These are phyloP conservation scores for Cymbidium sinense DNA, from an alignment of 106 monocot species.

Conservation along the genomic window DNA sequence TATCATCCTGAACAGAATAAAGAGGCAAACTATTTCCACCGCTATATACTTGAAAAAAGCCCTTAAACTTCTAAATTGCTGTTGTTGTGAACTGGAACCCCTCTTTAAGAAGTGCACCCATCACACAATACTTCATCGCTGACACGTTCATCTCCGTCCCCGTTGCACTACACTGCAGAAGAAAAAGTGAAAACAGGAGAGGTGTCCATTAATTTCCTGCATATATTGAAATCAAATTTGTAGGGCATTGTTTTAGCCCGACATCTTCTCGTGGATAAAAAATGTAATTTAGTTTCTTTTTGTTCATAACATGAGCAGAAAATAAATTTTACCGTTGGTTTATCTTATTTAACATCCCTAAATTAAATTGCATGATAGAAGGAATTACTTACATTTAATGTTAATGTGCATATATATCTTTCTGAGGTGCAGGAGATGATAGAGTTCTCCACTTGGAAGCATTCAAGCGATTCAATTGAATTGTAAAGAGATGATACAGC, in stretches of 20 bases:
- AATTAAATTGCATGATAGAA: background rate
- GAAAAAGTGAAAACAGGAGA: background rate
- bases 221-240: too few species aligned
- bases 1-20: too few species aligned
- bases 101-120: slow-evolving; percentile 43
- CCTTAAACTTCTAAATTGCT: too few species aligned
- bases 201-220: too few species aligned
- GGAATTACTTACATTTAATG: slow-evolving; percentile 20
- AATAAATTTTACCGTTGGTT: too few species aligned
- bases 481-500: slow-evolving; percentile 31
- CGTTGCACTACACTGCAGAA: background rate
- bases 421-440: slow-evolving; percentile 22
- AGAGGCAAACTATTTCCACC: too few species aligned
- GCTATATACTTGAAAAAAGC: too few species aligned
- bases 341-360: too few species aligned
- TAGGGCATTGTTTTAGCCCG: too few species aligned
- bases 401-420: slow-evolving; percentile 15
- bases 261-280: too few species aligned
- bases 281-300: too few species aligned
- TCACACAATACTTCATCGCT: slow-evolving; percentile 34
- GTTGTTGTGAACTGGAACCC: slow-evolving; percentile 29
- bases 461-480: slow-evolving; percentile 43
- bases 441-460: slow-evolving; percentile 45
- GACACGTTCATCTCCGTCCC: slow-evolving; percentile 28
- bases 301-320: too few species aligned